These are phyloP conservation scores for Exsudoporus frostii DNA, from an alignment of 768 basidiomycete species.

Conservation along the genomic window DNA sequence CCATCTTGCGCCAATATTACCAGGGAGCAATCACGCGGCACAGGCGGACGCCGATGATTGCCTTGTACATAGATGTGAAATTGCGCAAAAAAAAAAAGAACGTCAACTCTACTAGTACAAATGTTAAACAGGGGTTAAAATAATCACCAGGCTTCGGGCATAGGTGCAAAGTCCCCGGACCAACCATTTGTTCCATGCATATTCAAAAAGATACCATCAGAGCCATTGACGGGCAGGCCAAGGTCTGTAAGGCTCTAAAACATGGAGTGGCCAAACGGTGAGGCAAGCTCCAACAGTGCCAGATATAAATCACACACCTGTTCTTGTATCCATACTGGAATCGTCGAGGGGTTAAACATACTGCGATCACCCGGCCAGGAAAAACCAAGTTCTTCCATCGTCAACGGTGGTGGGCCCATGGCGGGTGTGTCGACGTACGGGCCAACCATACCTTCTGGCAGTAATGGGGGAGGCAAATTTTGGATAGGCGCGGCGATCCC, in stretches of 20 bases:
- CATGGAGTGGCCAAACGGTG: neutral
- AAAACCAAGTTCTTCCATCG: conserved; percentile 83
- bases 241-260: conserved; percentile 81
- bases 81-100: conserved; percentile 19
- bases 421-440: conserved; percentile 54
- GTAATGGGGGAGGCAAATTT: conserved; percentile 48
- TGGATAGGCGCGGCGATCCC: conserved; percentile 48
- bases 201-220: conserved; percentile 85
- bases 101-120: conserved; percentile 26
- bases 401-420: conserved; percentile 58
- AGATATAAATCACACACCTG: conserved; percentile 50
- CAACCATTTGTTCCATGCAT: conserved; percentile 69
- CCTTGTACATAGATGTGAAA: conserved; percentile 18
- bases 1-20: neutral
- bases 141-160: conserved; percentile 82
- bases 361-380: conserved; percentile 63
- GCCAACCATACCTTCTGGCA: conserved; percentile 56
- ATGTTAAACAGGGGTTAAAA: conserved; percentile 9
- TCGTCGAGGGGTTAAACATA: conserved; percentile 72
- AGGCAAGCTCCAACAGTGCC: neutral
- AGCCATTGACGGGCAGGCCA: conserved; percentile 87
- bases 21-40: conserved; percentile 14
- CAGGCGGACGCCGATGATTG: conserved; percentile 13
- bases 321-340: conserved; percentile 92
- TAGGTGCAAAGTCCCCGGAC: conserved; percentile 69